These are phyloP conservation scores for Spergularia azorica DNA, from an alignment of 179 eudicot genomes.

Conservation along the genomic window DNA sequence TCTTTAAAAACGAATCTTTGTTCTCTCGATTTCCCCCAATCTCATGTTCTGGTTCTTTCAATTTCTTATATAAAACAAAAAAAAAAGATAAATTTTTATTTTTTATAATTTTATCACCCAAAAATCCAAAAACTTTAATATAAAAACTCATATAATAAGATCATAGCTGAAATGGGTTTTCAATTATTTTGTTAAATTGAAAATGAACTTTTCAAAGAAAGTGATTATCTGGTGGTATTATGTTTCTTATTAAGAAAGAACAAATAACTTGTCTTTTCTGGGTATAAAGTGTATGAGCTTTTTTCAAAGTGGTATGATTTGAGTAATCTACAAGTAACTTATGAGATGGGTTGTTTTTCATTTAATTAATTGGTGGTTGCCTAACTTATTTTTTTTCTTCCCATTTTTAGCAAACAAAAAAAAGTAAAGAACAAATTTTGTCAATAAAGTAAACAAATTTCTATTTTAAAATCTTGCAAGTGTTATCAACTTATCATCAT, in stretches of 20 bases:
- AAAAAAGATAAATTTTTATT: no score
- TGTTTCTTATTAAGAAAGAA: background rate
- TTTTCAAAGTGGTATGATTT: background rate
- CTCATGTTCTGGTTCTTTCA: background rate
- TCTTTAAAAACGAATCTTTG: slow-evolving; percentile 11
- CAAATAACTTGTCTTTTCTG: background rate
- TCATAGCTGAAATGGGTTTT: background rate
- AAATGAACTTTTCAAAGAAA: background rate
- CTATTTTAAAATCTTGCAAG: background rate
- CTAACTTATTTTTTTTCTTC: background rate
- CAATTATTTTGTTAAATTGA: background rate
- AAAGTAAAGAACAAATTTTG: background rate
- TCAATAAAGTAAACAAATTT: background rate
- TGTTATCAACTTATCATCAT: background rate
- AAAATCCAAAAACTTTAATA: no score
- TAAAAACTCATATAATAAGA: background rate
- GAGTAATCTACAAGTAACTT: background rate
- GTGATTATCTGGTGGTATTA: background rate
- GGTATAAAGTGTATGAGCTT: background rate
- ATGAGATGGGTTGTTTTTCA: background rate
- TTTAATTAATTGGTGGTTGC: background rate
- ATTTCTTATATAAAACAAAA: background rate
- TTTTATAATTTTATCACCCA: background rate
- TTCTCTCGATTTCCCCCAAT: background rate
- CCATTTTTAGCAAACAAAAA: background rate